Base-by-base conservation (phyloP, 768 basidiomycete species). In the Auriscalpium orientale region DNA sequence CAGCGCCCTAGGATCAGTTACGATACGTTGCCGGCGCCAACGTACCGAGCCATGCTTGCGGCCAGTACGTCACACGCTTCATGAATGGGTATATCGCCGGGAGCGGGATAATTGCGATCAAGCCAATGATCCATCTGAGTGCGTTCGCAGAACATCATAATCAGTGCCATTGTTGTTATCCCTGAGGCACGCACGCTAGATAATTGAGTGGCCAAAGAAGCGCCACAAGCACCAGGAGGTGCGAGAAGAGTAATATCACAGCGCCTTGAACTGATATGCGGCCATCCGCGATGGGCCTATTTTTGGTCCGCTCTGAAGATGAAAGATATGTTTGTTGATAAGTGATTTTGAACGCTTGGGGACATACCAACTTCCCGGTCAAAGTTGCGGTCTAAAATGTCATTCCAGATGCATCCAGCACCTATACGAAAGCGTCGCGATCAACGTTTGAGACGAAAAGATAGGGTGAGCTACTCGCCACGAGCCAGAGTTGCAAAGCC, bases 21-120 rank as follows among this genome's bases (percentile, higher is more conserved):
- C n/a, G n/a, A n/a, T n/a, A n/a, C n/a, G 36, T n/a, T 7, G 22
- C 18, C n/a, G n/a, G 16, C 44, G 21, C 22, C 3, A 16, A 28
- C 28, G 18, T 4, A 15, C 53, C 53, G 8, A 54, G 34, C 53
- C 53, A 54, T 8, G 53, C 53, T 20, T 54, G 53, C n/a, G 53
- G 53, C 53, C 53, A 54, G 18, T 48, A 54, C 20, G 53, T 54
- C 20, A 46, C 10, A 16, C 53, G 44, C 20, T 54, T 54, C 35
- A 48, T 34, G 13, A 45, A 38, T 6, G 53, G 53, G 22, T 48
- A 54, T 4, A 35, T 37, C 8, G 13, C n/a, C 16, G 34, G 37
- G 45, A 46, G 20, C 16, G 44, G 53, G 34, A 54, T 16, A 13
- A 43, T 8, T 4, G 38, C 13, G 9, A 16, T 45, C 36, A 21